These are phyloP conservation scores for Mucor indicus DNA, from an alignment of 371 early-diverging fungal species.

Conservation along the genomic window DNA sequence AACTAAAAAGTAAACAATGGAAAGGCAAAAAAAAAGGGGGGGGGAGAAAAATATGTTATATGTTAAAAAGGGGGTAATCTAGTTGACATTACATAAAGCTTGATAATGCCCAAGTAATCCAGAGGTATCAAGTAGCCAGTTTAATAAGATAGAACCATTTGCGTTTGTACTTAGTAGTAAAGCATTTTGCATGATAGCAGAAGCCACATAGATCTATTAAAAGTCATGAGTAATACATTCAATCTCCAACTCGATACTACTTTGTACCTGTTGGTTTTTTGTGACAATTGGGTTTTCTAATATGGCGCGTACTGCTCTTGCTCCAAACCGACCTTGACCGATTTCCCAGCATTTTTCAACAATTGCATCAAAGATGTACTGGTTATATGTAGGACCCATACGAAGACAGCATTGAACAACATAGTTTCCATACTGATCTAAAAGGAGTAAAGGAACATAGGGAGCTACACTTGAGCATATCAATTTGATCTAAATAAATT, in stretches of 20 bases:
- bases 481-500: conserved; percentile 17
- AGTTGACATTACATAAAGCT: conserved; percentile 28
- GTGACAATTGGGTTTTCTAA: conserved; percentile 64
- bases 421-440: conserved; percentile 33
- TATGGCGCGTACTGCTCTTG: conserved; percentile 77
- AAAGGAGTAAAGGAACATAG: conserved; percentile 68
- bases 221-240: not conserved
- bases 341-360: conserved; percentile 68
- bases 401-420: conserved; percentile 84
- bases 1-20: no score
- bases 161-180: conserved; percentile 75
- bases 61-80: conserved; percentile 3
- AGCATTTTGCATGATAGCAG: conserved; percentile 80
- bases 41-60: no score
- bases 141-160: conserved; percentile 86
- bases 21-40: no score
- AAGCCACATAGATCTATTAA: conserved; percentile 61
- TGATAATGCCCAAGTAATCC: conserved; percentile 76
- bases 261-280: conserved; percentile 50
- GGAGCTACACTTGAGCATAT: conserved; percentile 44
- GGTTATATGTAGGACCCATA: conserved; percentile 59
- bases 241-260: not conserved
- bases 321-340: conserved; percentile 78
- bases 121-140: conserved; percentile 89
- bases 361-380: conserved; percentile 81